Conservation (phyloP, 2,329 filamentous ascomycete genomes). For the Alternaria angustiovoidea region DNA sequence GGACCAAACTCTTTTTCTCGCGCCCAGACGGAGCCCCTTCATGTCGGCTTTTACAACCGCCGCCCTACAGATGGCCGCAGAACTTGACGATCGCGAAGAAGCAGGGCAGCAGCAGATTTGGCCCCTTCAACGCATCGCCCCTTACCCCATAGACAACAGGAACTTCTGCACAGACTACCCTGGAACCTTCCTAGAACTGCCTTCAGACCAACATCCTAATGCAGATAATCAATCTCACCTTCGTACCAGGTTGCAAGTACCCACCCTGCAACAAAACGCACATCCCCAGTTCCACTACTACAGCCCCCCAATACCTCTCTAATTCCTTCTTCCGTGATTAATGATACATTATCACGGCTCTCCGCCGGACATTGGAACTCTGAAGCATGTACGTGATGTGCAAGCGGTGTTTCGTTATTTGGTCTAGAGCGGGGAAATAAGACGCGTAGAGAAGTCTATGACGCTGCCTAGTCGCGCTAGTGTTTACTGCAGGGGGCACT, state of each 20-base stretch:
- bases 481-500: not conserved
- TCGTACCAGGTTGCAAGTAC: not conserved
- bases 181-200: not conserved
- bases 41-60: not conserved
- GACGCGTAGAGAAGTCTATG: constrained; percentile 15
- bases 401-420: not conserved
- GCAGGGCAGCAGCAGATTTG: not conserved
- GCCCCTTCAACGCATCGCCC: not conserved
- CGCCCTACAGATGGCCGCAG: not conserved
- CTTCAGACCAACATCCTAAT: not conserved
- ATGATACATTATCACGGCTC: constrained; percentile 22
- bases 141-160: not conserved
- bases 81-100: not conserved
- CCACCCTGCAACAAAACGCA: constrained; percentile 6
- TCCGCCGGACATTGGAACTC: constrained; percentile 23
- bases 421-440: not conserved
- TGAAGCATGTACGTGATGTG: not conserved
- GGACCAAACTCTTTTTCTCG: not conserved
- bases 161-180: not conserved
- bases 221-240: not conserved
- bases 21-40: not conserved
- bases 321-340: constrained; percentile 5
- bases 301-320: constrained; percentile 1
- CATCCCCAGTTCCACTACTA: not conserved
- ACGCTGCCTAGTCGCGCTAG: constrained; percentile 20